Conservation (phyloP, 2,329 filamentous ascomycete species). For the Aureobasidium sp. region DNA sequence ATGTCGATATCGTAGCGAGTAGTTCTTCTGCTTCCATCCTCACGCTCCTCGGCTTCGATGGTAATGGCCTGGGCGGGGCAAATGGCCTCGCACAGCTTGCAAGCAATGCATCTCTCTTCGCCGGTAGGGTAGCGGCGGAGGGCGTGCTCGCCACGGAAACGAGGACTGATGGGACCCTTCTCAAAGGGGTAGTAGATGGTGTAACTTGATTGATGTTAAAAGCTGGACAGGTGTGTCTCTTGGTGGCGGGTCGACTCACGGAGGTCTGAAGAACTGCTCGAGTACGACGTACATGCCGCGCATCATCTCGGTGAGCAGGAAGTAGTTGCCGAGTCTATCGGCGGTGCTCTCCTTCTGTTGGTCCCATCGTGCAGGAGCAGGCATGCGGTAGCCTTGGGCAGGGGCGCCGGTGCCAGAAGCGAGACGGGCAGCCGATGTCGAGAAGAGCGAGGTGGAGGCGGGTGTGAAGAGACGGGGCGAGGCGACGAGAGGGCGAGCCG, state of each 20-base stretch:
- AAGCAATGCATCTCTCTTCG: slow-evolving; percentile 98
- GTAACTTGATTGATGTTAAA: slow-evolving; percentile 53
- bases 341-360: slow-evolving; percentile 67
- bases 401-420: slow-evolving; percentile 68
- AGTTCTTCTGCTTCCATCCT: slow-evolving; percentile 88
- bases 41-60: slow-evolving; percentile 96
- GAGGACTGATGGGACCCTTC: slow-evolving; percentile 95
- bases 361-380: slow-evolving; percentile 67
- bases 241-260: slow-evolving; percentile 53
- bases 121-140: slow-evolving; percentile 92
- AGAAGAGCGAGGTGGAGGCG: slow-evolving; percentile 51
- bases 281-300: slow-evolving; percentile 96
- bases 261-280: slow-evolving; percentile 97
- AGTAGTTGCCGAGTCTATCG: slow-evolving; percentile 85
- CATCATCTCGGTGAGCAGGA: slow-evolving; percentile 90
- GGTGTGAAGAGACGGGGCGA: slow-evolving; percentile 29
- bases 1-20: slow-evolving; percentile 99
- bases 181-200: slow-evolving; percentile 99
- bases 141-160: slow-evolving; percentile 97
- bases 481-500: slow-evolving; percentile 31
- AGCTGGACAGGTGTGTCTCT: background rate
- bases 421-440: slow-evolving; percentile 51
- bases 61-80: slow-evolving; percentile 98
- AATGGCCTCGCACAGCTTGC: slow-evolving; percentile 98
- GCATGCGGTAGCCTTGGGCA: slow-evolving; percentile 70